Conservation (phyloP, 306 rosid species). For the Mucuna pruriens region DNA sequence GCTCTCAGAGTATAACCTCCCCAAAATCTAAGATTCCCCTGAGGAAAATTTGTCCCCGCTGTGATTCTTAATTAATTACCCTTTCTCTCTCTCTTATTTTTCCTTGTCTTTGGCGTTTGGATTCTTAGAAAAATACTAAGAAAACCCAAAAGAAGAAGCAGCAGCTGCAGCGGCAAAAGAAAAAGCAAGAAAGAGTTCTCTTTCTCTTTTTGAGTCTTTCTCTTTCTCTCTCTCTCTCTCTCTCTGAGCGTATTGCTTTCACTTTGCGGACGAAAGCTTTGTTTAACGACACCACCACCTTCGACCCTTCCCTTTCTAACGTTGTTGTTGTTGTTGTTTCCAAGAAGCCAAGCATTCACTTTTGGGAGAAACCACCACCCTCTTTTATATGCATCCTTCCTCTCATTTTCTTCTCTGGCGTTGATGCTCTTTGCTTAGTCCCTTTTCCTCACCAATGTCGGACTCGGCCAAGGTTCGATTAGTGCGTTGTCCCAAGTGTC, state of each 20-base stretch:
- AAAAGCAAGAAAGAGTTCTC: slow-evolving; percentile 40
- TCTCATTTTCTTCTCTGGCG: not conserved
- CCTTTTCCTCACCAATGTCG: slow-evolving; percentile 52
- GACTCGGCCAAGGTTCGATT: slow-evolving; percentile 66
- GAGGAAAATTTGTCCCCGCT: slow-evolving; percentile 45
- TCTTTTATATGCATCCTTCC: not conserved
- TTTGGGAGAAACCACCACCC: slow-evolving; percentile 19
- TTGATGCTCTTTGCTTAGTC: slow-evolving; percentile 17
- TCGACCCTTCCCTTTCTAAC: slow-evolving; percentile 40
- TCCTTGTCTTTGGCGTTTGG: slow-evolving; percentile 30
- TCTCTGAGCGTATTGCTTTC: not conserved
- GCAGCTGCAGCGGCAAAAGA: slow-evolving; percentile 32
- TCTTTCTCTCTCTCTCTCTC: not conserved
- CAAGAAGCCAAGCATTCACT: slow-evolving; percentile 51
- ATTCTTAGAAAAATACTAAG: slow-evolving; percentile 42
- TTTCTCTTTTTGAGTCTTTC: slow-evolving; percentile 24
- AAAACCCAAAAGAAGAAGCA: slow-evolving; percentile 32
- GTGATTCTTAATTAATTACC: slow-evolving; percentile 2
- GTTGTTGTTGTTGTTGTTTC: slow-evolving; percentile 35
- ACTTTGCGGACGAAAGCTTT: slow-evolving; percentile 29
- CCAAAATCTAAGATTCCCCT: slow-evolving; percentile 39
- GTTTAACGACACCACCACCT: slow-evolving; percentile 28
- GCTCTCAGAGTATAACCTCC: slow-evolving; percentile 34
- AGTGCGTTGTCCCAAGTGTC: slow-evolving; percentile 95
- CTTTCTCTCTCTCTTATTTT: not conserved